Conservation (phyloP, 2,329 filamentous ascomycete genomes). For the Apiospora hydei region DNA sequence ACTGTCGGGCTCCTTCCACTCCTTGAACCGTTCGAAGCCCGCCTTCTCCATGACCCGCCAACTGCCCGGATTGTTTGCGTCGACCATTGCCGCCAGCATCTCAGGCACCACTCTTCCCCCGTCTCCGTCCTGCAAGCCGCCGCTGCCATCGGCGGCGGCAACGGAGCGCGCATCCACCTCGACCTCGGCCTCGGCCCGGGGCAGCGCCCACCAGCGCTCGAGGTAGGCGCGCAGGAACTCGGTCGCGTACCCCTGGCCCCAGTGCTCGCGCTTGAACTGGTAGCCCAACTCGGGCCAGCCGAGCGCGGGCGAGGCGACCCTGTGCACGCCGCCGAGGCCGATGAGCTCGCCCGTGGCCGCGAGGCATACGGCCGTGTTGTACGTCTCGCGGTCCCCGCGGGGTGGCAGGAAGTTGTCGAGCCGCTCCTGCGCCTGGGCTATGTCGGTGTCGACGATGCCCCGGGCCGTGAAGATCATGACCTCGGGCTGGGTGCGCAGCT, state of each 20-base stretch:
- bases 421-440: conserved; percentile 51
- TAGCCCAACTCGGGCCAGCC: conserved; percentile 69
- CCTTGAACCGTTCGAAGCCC: conserved; percentile 58
- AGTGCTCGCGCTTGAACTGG: conserved; percentile 58
- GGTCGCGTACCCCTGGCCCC: conserved; percentile 64
- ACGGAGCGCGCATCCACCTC: conserved; percentile 50
- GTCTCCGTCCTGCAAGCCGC: conserved; percentile 28
- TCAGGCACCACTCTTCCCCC: conserved; percentile 45
- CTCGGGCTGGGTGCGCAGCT: conserved; percentile 63
- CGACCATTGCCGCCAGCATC: conserved; percentile 55
- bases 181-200: conserved; percentile 53
- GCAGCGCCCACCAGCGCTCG: conserved; percentile 56
- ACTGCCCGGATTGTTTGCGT: conserved; percentile 59
- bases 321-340: conserved; percentile 56
- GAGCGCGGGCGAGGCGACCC: conserved; percentile 39
- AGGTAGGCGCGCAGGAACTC: conserved; percentile 61
- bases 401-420: conserved; percentile 54
- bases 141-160: conserved; percentile 22
- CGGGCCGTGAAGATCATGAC: conserved; percentile 66
- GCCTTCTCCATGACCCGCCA: conserved; percentile 62
- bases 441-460: conserved; percentile 51
- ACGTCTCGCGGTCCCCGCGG: conserved; percentile 54
- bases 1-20: conserved; percentile 44
- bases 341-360: conserved; percentile 57
- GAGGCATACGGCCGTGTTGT: conserved; percentile 63